Base-by-base conservation (phyloP, 2,329 filamentous ascomycete species). In the Diatrype stigma region DNA sequence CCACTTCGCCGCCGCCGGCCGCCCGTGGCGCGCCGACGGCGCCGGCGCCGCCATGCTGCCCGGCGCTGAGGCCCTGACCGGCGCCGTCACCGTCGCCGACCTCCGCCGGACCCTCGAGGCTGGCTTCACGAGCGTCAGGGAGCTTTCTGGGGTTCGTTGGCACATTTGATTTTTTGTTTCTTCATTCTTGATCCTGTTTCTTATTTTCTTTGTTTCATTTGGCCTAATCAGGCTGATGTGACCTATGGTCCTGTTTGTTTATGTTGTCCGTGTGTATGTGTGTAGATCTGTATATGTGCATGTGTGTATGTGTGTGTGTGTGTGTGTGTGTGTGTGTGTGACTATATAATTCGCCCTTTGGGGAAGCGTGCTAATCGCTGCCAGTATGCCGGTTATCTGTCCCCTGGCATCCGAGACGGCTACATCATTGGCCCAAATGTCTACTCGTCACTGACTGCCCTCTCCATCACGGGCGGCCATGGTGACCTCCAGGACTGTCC, bases 121-220 rank as follows among this genome's bases (percentile, higher is more conserved):
- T 5, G 78, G 78, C 6, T 79, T 77, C 64, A 80, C 77, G 0
- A 76, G 73, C 11, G 67, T 80, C 3, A 67, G 77, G 17, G 78
- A 80, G 54, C 61, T 78, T 11, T 75, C 67, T 1, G 77, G 76
- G 0, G 52, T 56, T 10, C 28, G 54, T 44, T 23, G 23, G 8
- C 10, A 10, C 6, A 30, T 30, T 30, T 30, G 5, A 6, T 30
- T 30, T 30, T 30, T 30, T 30, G 10, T 6, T 30, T 30, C 10
- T 30, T 6, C 26, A 30, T 30, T 30, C 10, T 30, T 6, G 26
- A 30, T 10, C n/a, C n/a, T n/a, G n/a, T n/a, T 30, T 30, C 10
- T 30, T 30, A 6, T 30, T 30, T 30, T 10, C 26, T 10, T 30
- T 30, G 26, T 30, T 10, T 30, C 26, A 6, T 30, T 30, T 10